A percentile compares a stretch with the other conserved stretches of the same genome.
phyloP scores from a whole-genome alignment of 306 rosid species.

The Cucumis hystrix region DNA sequence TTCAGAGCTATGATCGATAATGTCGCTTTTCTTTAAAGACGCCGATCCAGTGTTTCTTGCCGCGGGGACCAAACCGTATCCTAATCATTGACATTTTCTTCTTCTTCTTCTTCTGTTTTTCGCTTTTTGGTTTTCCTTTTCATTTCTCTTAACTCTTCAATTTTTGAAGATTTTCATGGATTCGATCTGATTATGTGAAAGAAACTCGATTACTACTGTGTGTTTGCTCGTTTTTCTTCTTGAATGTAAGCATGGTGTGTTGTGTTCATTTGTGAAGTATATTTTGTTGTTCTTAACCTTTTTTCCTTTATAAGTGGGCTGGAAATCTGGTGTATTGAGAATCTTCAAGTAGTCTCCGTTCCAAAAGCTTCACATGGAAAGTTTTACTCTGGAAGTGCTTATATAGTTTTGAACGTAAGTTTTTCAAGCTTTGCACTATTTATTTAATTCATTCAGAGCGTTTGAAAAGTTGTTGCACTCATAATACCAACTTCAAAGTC shows the following conservation, averaged over 20 bases:
- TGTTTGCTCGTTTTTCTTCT: background rate
- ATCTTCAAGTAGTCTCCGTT: constrained; percentile 41
- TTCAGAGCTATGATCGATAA: constrained; percentile 27
- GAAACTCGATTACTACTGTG: background rate
- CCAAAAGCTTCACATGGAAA: constrained; percentile 56
- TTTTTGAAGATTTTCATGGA: background rate
- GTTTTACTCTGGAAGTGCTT: constrained; percentile 79
- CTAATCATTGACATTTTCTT: constrained; percentile 20
- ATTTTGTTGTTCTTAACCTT: constrained; percentile 28
- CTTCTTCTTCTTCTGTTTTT: constrained; percentile 3
- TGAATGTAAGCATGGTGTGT: background rate
- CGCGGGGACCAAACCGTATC: constrained; percentile 83
- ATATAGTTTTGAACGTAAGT: constrained; percentile 74
- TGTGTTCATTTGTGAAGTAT: background rate
- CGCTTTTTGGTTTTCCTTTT: background rate
- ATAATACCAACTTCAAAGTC: background rate
- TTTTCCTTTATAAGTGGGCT: constrained; percentile 39
- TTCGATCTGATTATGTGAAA: background rate
- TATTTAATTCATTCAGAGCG: background rate
- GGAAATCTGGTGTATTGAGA: constrained; percentile 91
- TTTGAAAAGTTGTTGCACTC: background rate
- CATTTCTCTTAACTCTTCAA: background rate
- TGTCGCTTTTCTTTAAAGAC: constrained; percentile 62
- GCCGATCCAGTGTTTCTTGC: constrained; percentile 58
- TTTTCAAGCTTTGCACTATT: background rate